A percentile compares a stretch with the other conserved stretches of the same genome.
Conservation (phyloP, 495 filamentous ascomycete species). For the Penicillium egyptiacum region DNA sequence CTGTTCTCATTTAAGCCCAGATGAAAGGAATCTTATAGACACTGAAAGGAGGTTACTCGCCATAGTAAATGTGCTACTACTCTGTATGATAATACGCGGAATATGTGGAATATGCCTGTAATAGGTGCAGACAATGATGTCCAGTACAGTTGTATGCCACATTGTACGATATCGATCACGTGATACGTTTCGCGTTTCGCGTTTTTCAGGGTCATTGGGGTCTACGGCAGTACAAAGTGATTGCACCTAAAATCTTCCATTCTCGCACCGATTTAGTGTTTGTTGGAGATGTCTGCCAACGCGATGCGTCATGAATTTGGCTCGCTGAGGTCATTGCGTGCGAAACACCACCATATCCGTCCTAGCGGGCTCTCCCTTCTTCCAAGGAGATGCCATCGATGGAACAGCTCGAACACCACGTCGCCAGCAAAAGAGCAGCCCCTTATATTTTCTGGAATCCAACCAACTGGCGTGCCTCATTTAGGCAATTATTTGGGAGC, state of each 20-base stretch:
- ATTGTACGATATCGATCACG: constrained; percentile 10
- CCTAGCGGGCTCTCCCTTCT: constrained; percentile 6
- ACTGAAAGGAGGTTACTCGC: background rate
- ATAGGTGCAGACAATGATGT: background rate
- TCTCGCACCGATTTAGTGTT: background rate
- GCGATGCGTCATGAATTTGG: background rate
- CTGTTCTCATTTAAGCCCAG: constrained; percentile 14
- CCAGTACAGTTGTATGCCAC: background rate
- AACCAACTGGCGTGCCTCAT: constrained; percentile 94
- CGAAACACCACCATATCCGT: background rate
- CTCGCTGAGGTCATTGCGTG: constrained; percentile 9
- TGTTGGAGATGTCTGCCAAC: constrained; percentile 14
- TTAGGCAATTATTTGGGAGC: constrained; percentile 95
- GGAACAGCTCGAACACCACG: constrained; percentile 15
- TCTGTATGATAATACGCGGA: background rate
- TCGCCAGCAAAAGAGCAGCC: constrained; percentile 19
- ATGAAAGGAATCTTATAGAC: constrained; percentile 10
- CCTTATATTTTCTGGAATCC: constrained; percentile 87
- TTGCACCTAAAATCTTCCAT: background rate
- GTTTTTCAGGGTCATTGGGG: background rate
- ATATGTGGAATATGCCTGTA: background rate
- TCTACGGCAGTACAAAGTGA: constrained; percentile 1
- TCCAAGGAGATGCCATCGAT: constrained; percentile 14
- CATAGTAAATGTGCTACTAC: background rate
- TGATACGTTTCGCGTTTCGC: constrained; percentile 2